A percentile compares a stretch with the other conserved stretches of the same genome.
Conservation (phyloP, 306 rosid species). For the Cotoneaster glaucophyllus region DNA sequence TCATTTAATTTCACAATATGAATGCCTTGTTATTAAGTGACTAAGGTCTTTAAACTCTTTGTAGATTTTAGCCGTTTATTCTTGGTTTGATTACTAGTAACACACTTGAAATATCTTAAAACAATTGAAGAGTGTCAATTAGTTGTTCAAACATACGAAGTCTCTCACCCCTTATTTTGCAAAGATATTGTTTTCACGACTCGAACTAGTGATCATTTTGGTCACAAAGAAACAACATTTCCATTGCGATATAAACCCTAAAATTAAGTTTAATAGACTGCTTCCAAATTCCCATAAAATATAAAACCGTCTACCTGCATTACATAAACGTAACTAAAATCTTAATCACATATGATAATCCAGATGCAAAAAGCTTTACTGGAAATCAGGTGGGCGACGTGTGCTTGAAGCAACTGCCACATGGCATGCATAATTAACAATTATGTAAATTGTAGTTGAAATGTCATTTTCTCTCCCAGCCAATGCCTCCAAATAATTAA, state of each 20-base stretch:
- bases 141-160: rapidly evolving
- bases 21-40: too few species aligned
- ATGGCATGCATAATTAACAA: neutral
- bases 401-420: neutral
- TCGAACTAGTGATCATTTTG: rapidly evolving
- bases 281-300: neutral
- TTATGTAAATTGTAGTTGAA: neutral
- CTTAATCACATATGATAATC: neutral
- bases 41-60: too few species aligned
- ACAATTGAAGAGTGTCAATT: too few species aligned
- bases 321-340: neutral
- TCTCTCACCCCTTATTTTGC: rapidly evolving
- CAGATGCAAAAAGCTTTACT: neutral
- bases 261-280: neutral
- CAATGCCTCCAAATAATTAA: neutral
- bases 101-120: too few species aligned
- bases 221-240: too few species aligned
- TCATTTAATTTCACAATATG: too few species aligned
- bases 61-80: too few species aligned
- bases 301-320: conserved; percentile 4
- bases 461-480: conserved; percentile 24
- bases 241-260: neutral
- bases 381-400: neutral
- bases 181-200: rapidly evolving
- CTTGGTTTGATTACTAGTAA: too few species aligned